These are phyloP conservation scores for Streptanthus diversifolius DNA, from an alignment of 345 rosid genomes.

Conservation along the genomic window DNA sequence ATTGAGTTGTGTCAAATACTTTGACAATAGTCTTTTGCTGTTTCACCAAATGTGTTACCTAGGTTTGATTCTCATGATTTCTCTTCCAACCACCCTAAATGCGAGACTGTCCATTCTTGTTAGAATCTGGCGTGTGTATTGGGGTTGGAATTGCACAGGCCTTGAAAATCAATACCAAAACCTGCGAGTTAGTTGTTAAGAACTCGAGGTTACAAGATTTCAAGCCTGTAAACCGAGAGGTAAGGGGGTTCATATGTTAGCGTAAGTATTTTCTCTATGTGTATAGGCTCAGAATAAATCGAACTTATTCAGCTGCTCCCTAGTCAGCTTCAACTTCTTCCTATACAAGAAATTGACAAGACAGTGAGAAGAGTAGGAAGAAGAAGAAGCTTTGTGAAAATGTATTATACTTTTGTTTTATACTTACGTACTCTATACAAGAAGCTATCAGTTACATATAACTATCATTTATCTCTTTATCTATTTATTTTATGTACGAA, in stretches of 20 bases:
- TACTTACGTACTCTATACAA: no score
- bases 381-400: no score
- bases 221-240: neutral
- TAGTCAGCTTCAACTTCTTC: no score
- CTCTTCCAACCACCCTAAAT: neutral
- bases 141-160: neutral
- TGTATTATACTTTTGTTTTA: no score
- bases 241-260: neutral
- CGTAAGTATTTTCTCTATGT: no score
- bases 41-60: neutral
- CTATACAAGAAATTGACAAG: no score
- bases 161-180: neutral
- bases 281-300: no score
- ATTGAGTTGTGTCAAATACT: neutral
- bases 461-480: no score
- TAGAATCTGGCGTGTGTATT: neutral
- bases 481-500: no score
- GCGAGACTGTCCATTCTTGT: neutral
- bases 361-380: no score
- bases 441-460: no score
- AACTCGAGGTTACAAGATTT: neutral
- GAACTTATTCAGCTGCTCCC: no score
- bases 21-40: neutral
- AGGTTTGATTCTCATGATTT: neutral
- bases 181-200: neutral